Conservation (phyloP, 1,284 basidiomycete species). For the Hemileia vastatrix region DNA sequence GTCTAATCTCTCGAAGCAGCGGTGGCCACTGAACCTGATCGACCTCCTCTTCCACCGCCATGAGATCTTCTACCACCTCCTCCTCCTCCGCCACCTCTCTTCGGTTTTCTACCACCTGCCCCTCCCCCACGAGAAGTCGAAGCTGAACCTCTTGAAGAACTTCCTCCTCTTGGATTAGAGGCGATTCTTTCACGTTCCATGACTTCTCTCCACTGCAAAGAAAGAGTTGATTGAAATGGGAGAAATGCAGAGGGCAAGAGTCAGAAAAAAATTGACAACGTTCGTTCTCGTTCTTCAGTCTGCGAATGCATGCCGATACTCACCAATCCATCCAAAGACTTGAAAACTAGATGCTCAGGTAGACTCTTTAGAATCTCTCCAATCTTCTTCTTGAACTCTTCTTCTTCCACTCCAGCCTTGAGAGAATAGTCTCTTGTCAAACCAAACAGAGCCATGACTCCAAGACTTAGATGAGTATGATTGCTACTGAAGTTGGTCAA, state of each 20-base stretch:
- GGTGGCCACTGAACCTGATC: not conserved
- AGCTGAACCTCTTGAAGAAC: not conserved
- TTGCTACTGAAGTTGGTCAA: slow-evolving; percentile 51
- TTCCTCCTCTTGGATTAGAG: not conserved
- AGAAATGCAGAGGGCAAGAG: not conserved
- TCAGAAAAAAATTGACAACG: not conserved
- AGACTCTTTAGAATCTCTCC: slow-evolving; percentile 78
- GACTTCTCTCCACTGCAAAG: not conserved
- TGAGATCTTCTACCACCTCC: not conserved
- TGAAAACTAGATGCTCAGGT: slow-evolving; percentile 47
- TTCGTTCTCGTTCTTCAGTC: too few species aligned
- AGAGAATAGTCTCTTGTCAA: slow-evolving; percentile 69
- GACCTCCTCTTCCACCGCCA: not conserved
- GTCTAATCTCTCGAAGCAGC: not conserved
- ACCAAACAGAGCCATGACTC: slow-evolving; percentile 78
- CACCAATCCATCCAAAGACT: slow-evolving; percentile 16
- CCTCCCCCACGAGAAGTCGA: not conserved
- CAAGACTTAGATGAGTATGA: slow-evolving; percentile 82
- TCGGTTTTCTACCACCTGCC: not conserved
- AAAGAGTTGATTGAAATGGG: not conserved
- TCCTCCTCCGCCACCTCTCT: not conserved
- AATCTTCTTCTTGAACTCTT: slow-evolving; percentile 64
- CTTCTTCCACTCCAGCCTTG: slow-evolving; percentile 57
- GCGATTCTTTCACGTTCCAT: not conserved
- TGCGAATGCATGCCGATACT: not conserved